phyloP scores from a whole-genome alignment of 1,139 yeast species.

The Neolecta irregularis region DNA sequence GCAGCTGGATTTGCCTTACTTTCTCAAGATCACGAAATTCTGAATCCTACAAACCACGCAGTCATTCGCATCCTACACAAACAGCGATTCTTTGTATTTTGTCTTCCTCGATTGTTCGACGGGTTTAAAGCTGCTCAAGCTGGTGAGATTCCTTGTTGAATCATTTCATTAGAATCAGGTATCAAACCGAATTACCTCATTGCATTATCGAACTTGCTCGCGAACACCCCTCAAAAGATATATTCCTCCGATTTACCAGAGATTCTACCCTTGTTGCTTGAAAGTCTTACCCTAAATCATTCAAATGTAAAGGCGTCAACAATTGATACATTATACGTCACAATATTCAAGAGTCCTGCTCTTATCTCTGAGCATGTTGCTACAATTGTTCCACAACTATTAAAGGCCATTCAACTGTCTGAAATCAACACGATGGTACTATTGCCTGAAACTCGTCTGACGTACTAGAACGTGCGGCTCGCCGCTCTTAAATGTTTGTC shows the following conservation, averaged over 20 bases:
- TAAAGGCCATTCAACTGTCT: constrained; percentile 21
- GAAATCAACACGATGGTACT: constrained; percentile 1
- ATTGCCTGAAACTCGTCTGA: constrained; percentile 13
- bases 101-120: constrained; percentile 22
- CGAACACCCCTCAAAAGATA: constrained; percentile 46
- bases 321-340: constrained; percentile 30
- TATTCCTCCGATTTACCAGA: constrained; percentile 45
- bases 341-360: constrained; percentile 39
- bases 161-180: constrained; percentile 13
- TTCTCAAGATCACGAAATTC: constrained; percentile 47
- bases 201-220: constrained; percentile 51
- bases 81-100: constrained; percentile 53
- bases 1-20: constrained; percentile 49
- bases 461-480: constrained; percentile 36
- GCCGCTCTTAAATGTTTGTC: constrained; percentile 43
- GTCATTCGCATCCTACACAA: constrained; percentile 55
- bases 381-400: constrained; percentile 40
- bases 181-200: constrained; percentile 38
- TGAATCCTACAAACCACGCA: constrained; percentile 41
- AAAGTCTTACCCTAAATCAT: constrained; percentile 40
- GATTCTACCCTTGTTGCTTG: constrained; percentile 56
- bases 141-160: constrained; percentile 9
- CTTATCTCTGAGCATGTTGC: constrained; percentile 39
- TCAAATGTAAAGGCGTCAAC: constrained; percentile 44
- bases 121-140: constrained; percentile 18